phyloP scores from a whole-genome alignment of 78 protist genomes.

The Dictyostelium brefeldianum region DNA sequence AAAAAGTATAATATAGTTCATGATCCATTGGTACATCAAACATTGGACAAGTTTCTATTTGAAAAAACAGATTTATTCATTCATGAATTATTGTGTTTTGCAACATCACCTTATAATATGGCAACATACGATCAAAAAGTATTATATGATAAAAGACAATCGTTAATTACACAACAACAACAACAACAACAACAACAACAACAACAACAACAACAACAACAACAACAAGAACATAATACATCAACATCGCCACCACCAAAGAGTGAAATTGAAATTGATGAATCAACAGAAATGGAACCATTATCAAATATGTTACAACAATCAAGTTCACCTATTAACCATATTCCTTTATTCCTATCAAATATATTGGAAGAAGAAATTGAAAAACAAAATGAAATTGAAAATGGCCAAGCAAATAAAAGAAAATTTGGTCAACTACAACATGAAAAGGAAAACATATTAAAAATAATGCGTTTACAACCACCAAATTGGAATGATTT shows the following conservation, averaged over 20 bases:
- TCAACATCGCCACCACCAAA: too few relatives aligned
- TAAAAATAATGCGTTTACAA: neutral
- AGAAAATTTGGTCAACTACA: neutral
- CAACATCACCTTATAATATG: slow-evolving; percentile 40
- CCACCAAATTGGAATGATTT: neutral
- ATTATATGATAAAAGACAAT: slow-evolving; percentile 17
- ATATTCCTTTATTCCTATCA: neutral
- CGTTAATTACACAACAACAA: neutral
- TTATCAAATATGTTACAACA: neutral
- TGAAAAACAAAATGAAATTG: slow-evolving; percentile 10
- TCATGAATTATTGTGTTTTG: slow-evolving; percentile 69
- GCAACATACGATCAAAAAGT: slow-evolving; percentile 40
- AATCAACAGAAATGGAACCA: neutral
- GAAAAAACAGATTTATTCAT: slow-evolving; percentile 43
- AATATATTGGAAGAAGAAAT: neutral
- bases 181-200: neutral
- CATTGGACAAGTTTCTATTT: slow-evolving; percentile 37
- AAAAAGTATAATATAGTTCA: slow-evolving; percentile 8
- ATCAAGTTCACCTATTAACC: neutral
- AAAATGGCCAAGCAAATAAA: neutral
- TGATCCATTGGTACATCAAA: neutral
- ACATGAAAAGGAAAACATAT: neutral
- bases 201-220: neutral
- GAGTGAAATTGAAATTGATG: neutral
- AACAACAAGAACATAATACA: neutral